Evolutionary conservation across 169 alveolate genomes (phyloP), one percentile per base, ranked within the genome.

Genomic region (Hammondia hammondi): DNA sequence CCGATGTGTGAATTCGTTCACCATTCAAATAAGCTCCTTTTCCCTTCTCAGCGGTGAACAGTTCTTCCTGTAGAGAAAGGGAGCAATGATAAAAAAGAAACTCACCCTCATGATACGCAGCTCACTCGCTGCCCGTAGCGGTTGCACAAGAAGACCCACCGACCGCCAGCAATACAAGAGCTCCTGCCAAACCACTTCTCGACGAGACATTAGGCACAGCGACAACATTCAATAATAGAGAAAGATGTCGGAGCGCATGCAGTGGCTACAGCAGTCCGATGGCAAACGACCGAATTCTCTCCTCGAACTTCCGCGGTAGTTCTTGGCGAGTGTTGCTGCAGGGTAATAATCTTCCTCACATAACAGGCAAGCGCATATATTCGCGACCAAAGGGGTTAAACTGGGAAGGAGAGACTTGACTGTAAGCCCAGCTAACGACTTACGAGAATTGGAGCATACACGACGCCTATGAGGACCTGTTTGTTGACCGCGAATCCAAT

Each of bases 1-100:
- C 85, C 2, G 85, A 73, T 27, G 85, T 73, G 46, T 35, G 32
- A n/a, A 73, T 73, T 6, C 48, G 81, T 14, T 12, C 56, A 10
- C 92, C 92, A 39, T 88, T 88, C 14, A 88, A 81, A 3, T 4
- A 35, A 61, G 92, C 92, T 17, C 92, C 92, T 35, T 88, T 56
- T 17, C 92, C 92, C 37, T 43, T 57, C 67, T 88, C 92, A 6
- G 92, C 92, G 37, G 56, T 61, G 84, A 88, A 88, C 81, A 88
- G 9, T n/a, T 88, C 92, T 39, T 71, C 43, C 93, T 89, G 70
- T 1, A 17, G 37, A 4, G 7, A 24, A 73, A 9, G 32, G 27
- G 24, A 37, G 85, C 73, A 27, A 17, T 10, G 85, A 73, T 4
- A 37, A n/a, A 24, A n/a, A 17, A n/a, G 29, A 73, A 10, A 73